A percentile compares a stretch with the other conserved stretches of the same genome.
Conservation (phyloP, 2,329 filamentous ascomycete genomes). For the Talaromyces marneffei region DNA sequence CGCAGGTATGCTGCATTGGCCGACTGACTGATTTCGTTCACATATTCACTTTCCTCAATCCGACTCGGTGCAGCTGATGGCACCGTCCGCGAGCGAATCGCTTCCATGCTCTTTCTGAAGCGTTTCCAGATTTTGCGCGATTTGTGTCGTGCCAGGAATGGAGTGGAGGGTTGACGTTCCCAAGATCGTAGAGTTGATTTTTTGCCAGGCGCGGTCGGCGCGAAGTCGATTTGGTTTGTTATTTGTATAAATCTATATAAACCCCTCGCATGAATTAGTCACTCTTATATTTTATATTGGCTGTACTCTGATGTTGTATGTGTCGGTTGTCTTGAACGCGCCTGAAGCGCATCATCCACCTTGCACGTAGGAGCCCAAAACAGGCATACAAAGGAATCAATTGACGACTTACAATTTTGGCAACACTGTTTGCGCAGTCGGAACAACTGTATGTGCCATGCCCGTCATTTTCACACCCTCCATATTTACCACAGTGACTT, state of each 20-base stretch:
- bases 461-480: slow-evolving; percentile 1
- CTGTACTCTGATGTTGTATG: background rate
- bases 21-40: slow-evolving; percentile 31
- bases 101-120: slow-evolving; percentile 32
- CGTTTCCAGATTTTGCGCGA: slow-evolving; percentile 45
- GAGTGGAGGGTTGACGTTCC: slow-evolving; percentile 42
- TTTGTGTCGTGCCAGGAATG: slow-evolving; percentile 34
- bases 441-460: background rate
- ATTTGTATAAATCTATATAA: slow-evolving; percentile 16
- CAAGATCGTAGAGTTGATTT: slow-evolving; percentile 35
- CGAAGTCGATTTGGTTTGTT: slow-evolving; percentile 35
- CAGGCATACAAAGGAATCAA: background rate
- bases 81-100: slow-evolving; percentile 22
- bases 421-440: background rate
- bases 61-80: slow-evolving; percentile 7
- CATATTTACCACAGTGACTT: background rate
- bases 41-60: slow-evolving; percentile 21
- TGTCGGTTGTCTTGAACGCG: background rate
- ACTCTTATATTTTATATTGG: too few species aligned
- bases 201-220: slow-evolving; percentile 32
- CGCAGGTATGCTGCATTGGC: slow-evolving; percentile 25
- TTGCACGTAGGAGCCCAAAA: background rate
- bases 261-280: background rate
- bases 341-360: background rate
- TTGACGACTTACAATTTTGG: slow-evolving; percentile 4